phyloP scores from a whole-genome alignment of 169 alveolate genomes.

The Plasmodium coatneyi region DNA sequence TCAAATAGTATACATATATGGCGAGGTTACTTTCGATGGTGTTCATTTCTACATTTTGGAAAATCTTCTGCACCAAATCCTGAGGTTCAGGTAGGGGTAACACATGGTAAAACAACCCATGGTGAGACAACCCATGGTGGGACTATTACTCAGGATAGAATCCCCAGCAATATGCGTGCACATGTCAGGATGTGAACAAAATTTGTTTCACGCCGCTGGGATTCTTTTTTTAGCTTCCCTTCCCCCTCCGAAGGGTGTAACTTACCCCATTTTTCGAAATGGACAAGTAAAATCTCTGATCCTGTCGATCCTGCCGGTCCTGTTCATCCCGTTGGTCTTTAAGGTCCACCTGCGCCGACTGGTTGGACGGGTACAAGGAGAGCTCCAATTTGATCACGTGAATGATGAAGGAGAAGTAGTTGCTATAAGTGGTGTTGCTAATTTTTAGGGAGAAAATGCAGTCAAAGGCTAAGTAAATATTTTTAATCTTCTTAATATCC shows the following conservation, averaged over 20 bases:
- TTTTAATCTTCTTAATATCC: slow-evolving; percentile 60
- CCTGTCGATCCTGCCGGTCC: neutral
- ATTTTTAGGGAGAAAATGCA: slow-evolving; percentile 55
- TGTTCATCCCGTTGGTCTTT: neutral
- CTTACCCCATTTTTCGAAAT: slow-evolving; percentile 63
- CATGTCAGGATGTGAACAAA: neutral
- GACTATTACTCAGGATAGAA: neutral
- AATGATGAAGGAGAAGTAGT: slow-evolving; percentile 32
- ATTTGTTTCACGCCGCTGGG: neutral
- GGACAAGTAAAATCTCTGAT: slow-evolving; percentile 39
- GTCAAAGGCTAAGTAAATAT: slow-evolving; percentile 56
- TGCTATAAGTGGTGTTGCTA: neutral
- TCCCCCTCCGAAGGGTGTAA: neutral
- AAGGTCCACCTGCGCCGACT: neutral
- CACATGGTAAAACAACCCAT: neutral
- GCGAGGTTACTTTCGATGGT: slow-evolving; percentile 6
- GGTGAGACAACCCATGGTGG: neutral
- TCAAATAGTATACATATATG: slow-evolving; percentile 51
- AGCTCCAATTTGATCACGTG: slow-evolving; percentile 50
- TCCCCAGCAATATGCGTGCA: neutral
- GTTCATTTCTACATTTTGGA: slow-evolving; percentile 57
- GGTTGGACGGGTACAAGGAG: slow-evolving; percentile 44
- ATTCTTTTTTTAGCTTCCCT: neutral
- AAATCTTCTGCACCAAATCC: slow-evolving; percentile 45
- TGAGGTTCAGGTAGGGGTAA: too few species aligned